Evolutionary conservation across 257 asterid species (phyloP), one percentile per base, ranked within the genome.

Genomic region (Lantana camara): DNA sequence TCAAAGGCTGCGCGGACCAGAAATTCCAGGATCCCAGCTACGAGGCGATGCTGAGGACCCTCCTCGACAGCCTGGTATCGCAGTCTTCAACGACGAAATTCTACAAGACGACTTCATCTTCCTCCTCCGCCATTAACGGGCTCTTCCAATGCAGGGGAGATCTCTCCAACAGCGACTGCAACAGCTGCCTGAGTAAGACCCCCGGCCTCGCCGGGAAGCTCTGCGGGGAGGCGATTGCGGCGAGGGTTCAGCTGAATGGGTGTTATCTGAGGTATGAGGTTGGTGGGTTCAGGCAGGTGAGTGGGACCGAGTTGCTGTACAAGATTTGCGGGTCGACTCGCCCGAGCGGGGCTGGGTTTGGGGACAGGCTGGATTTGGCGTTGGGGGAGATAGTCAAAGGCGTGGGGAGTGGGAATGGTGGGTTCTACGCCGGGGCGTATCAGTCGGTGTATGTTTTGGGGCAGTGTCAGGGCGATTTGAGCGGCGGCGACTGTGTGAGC

Each of bases 1-100:
- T 77, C 85, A 89, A 82, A 83, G 98, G 97, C 75, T 92, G 98
- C 74, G 93, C 97, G 0, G 80, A 83, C 73, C 87, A 85, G 27
- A 82, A 82, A 16, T 83, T 85, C 77, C 82, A 58, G 16, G 59
- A 67, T 9, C 66, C 34, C 48, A 46, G 45, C 14, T 84, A 71
- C 82, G 48, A 77, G 3, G 81, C 69, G 54, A 61, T 80, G 1
- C 86, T 87, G 34, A 21, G 64, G 13, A 73, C 34, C 27, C 85
- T 92, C 15, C 57, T 80, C 27, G 74, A 58, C 50, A 51, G 72
- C 42, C 52, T 92, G 12, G 46, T 63, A 48, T 57, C 98, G 60
- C 88, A 76, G 62, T 85, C 98, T 21, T 75, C 90, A 38, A 11
- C 88, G 38, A 22, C 77, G 0, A 92, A 81, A 34, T 92, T 86